Evolutionary conservation across 2,329 filamentous ascomycete species (phyloP), one percentile per base, ranked within the genome.

Genomic region (Passalora sequoiae): DNA sequence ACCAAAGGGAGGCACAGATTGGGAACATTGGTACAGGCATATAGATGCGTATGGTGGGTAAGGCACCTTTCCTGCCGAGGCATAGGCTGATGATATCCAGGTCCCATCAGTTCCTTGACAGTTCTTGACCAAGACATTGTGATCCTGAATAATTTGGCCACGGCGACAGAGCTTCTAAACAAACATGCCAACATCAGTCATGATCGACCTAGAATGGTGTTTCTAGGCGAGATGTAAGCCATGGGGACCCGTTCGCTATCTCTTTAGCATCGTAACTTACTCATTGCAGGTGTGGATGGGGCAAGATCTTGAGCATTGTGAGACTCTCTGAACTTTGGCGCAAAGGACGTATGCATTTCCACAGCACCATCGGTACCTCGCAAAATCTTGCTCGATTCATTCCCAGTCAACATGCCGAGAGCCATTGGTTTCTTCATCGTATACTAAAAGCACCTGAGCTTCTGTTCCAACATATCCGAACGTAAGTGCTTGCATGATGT

Each of bases 281-380:
- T 10, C 19, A 2, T 3, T 19, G 12, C 30, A 49, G 47, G 37
- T 46, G 42, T 6, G 71, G 69, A 6, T 71, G 62, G 65, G 63
- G 63, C 6, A 54, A 69, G 13, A 47, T 61, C 0, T 47, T 71
- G 2, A 44, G 37, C 19, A 25, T 46, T 8, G 32, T 44, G 13
- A 20, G 28, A 2, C 40, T 40, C 16, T 32, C 30, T 22, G 12
- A 32, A 10, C 39, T 37, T 7, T 44, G 42, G 30, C 49, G 53
- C 3, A 30, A 58, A 2, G 65, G 72, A 35, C 70, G 75, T 8
- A 76, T 70, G 54, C 63, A 69, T 7, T 64, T 72, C 30, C 60
- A 64, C 19, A 62, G 65, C n/a, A 60, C 69, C 9, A 60, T 77
- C 4, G 74, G 74, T 0, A 68, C 70, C 0, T 69, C 69, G 25